These are phyloP conservation scores for Ophiocytium majus DNA, from an alignment of 352 stramenopile genomes.

Conservation along the genomic window DNA sequence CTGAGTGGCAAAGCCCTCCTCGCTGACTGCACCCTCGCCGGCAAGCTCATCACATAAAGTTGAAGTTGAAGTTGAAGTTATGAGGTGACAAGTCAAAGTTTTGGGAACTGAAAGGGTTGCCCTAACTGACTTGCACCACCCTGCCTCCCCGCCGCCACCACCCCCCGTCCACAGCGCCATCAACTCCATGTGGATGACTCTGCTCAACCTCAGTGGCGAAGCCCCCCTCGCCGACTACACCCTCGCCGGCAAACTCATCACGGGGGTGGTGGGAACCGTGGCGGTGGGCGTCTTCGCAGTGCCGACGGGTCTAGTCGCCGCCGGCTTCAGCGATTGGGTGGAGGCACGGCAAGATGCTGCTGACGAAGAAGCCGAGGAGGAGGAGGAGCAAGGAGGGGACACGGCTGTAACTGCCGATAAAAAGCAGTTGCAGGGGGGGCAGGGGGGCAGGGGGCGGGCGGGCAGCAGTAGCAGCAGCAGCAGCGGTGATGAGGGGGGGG, in stretches of 20 bases:
- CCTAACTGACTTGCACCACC: background rate
- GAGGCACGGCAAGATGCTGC: conserved; percentile 52
- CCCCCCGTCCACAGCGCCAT: conserved; percentile 58
- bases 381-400: background rate
- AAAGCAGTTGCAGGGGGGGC: background rate
- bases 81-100: background rate
- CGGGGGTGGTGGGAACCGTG: conserved; percentile 67
- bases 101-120: background rate
- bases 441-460: too few species aligned
- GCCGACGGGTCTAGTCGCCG: conserved; percentile 69
- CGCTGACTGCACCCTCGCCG: background rate
- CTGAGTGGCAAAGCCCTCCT: background rate
- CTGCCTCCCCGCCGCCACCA: background rate
- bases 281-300: conserved; percentile 65
- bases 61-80: background rate
- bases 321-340: conserved; percentile 68
- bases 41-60: background rate
- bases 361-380: background rate
- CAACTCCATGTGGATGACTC: conserved; percentile 72
- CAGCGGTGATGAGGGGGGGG: background rate
- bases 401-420: too few species aligned
- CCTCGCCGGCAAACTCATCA: conserved; percentile 62
- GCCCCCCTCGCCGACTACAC: conserved; percentile 67
- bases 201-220: conserved; percentile 70
- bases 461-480: background rate